phyloP scores from a whole-genome alignment of 768 basidiomycete genomes.

The Calocybe cyanea region DNA sequence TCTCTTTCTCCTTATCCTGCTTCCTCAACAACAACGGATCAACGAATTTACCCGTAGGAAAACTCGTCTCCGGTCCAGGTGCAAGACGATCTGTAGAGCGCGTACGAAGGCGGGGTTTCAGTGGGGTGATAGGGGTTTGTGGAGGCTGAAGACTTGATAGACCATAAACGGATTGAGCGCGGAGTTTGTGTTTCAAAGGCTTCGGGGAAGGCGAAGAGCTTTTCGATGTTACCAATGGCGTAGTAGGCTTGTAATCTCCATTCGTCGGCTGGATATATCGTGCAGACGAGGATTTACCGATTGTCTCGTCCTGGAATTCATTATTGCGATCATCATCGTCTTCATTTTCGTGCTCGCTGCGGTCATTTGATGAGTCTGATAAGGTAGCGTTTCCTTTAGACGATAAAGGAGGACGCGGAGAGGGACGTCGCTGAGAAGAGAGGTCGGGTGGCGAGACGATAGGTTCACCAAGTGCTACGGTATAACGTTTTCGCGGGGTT shows the following conservation, averaged over 20 bases:
- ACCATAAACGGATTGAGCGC: slow-evolving; percentile 61
- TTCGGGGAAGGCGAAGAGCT: slow-evolving; percentile 24
- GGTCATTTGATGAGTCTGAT: slow-evolving; percentile 30
- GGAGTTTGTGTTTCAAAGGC: slow-evolving; percentile 32
- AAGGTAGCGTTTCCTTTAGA: slow-evolving; percentile 40
- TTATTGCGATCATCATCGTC: slow-evolving; percentile 36
- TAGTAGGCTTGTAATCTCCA: slow-evolving; percentile 22
- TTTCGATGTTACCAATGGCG: slow-evolving; percentile 7
- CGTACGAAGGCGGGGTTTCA: slow-evolving; percentile 34
- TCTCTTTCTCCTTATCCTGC: slow-evolving; percentile 57
- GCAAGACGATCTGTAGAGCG: slow-evolving; percentile 34
- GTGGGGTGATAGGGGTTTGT: slow-evolving; percentile 27
- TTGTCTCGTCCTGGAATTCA: slow-evolving; percentile 53
- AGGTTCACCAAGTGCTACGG: slow-evolving; percentile 77
- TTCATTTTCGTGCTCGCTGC: slow-evolving; percentile 7
- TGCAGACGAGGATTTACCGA: slow-evolving; percentile 50
- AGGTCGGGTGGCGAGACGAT: slow-evolving; percentile 41
- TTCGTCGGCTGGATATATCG: slow-evolving; percentile 16
- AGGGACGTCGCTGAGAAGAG: slow-evolving; percentile 10
- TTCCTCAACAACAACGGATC: slow-evolving; percentile 72
- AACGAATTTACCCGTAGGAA: slow-evolving; percentile 50
- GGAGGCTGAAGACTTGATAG: slow-evolving; percentile 33
- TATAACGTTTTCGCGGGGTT: slow-evolving; percentile 82
- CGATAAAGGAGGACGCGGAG: slow-evolving; percentile 21
- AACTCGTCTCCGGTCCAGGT: slow-evolving; percentile 24